A percentile compares a stretch with the other conserved stretches of the same genome.
phyloP scores from a whole-genome alignment of 768 basidiomycete species.

The Leucocoprinus leucothites region DNA sequence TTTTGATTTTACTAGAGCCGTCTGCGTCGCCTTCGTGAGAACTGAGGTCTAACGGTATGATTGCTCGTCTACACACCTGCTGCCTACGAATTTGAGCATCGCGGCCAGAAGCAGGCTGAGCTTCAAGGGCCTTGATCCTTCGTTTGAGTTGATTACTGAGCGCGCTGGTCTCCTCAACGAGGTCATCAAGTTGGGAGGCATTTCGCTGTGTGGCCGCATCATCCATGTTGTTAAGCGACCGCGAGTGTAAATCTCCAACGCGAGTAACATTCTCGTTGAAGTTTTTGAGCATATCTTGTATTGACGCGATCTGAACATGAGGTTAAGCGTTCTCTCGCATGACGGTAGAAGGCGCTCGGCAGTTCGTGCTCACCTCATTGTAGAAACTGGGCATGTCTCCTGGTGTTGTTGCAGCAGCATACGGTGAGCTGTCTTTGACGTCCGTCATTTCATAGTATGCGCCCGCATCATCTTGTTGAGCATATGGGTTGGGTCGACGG shows the following conservation, averaged over 20 bases:
- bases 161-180: conserved; percentile 69
- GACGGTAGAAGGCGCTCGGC: not conserved
- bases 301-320: conserved; percentile 56
- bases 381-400: conserved; percentile 74
- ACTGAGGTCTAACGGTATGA: not conserved
- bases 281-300: conserved; percentile 66
- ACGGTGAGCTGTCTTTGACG: conserved; percentile 56
- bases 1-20: conserved; percentile 64
- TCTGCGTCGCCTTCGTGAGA: conserved; percentile 31
- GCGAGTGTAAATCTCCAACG: conserved; percentile 72
- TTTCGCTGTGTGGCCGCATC: conserved; percentile 62
- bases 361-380: conserved; percentile 52
- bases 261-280: conserved; percentile 69
- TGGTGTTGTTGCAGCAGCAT: conserved; percentile 37
- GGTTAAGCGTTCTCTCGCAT: not conserved
- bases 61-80: conserved; percentile 44
- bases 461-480: conserved; percentile 52
- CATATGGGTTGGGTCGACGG: conserved; percentile 61
- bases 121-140: conserved; percentile 69
- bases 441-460: conserved; percentile 70
- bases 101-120: conserved; percentile 60
- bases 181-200: conserved; percentile 59
- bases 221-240: conserved; percentile 74
- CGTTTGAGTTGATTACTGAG: conserved; percentile 68
- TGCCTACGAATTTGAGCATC: conserved; percentile 75